These are phyloP conservation scores for Medicago ruthenica DNA, from an alignment of 306 rosid species.

Conservation along the genomic window DNA sequence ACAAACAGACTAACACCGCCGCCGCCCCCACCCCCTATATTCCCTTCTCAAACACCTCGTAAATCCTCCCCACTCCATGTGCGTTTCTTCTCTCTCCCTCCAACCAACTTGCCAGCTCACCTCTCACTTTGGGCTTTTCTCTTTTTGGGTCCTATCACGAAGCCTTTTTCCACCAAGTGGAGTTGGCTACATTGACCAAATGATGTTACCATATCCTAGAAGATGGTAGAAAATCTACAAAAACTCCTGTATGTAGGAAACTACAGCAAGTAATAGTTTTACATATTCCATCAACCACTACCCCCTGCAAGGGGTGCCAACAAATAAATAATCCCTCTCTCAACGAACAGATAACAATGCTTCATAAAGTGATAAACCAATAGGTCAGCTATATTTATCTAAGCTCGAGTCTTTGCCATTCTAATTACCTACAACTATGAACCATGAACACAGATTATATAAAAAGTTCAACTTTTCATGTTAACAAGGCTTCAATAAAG, in stretches of 20 bases:
- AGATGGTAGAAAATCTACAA: constrained; percentile 16
- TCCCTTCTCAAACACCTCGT: no score
- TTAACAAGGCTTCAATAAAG: constrained; percentile 28
- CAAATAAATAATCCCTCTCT: background rate
- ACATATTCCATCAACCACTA: background rate
- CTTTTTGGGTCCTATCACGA: no score
- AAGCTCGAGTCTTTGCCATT: constrained; percentile 9
- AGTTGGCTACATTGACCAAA: background rate
- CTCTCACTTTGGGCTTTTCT: no score
- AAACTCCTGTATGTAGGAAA: constrained; percentile 19
- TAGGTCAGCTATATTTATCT: constrained; percentile 12
- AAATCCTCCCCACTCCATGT: no score
- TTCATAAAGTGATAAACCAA: background rate
- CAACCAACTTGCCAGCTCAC: no score
- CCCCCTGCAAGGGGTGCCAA: background rate
- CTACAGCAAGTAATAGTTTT: constrained; percentile 2
- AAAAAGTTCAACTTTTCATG: constrained; percentile 14
- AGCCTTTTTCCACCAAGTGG: background rate
- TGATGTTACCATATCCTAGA: background rate
- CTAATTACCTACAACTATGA: background rate
- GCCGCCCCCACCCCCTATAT: no score
- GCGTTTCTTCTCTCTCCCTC: no score
- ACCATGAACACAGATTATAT: background rate
- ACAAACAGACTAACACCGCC: no score
- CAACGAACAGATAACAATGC: background rate